Evolutionary conservation across 139 green algal genomes (phyloP).

Genomic region (Nannochloris sp.): DNA sequence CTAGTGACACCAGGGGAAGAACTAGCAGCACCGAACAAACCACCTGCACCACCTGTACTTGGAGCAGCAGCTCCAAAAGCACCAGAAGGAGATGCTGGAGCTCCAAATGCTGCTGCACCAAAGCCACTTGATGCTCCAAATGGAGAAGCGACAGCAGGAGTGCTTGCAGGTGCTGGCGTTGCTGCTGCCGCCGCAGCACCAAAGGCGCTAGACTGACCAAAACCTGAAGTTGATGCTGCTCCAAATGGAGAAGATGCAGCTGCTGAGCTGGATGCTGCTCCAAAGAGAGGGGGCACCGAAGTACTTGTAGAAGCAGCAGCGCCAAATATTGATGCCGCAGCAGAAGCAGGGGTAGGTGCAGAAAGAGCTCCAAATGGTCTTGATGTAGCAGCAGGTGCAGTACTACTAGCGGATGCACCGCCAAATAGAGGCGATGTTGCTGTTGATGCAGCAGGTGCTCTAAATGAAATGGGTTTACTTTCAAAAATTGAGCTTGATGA

Average conservation of each 20-base stretch:
- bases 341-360: not conserved
- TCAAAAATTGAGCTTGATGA: no score
- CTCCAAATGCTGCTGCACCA: not conserved
- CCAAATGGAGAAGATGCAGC: slow-evolving; percentile 10
- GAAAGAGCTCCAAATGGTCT: slow-evolving; percentile 9
- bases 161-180: not conserved
- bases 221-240: slow-evolving; percentile 4
- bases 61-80: not conserved
- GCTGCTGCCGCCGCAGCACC: not conserved
- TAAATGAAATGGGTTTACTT: slow-evolving; percentile 3
- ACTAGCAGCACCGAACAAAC: not conserved
- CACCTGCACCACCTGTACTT: not conserved
- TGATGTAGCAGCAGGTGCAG: not conserved
- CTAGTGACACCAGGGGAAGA: not conserved
- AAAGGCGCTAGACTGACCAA: not conserved
- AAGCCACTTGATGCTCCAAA: not conserved
- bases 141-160: not conserved
- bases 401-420: not conserved
- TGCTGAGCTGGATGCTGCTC: slow-evolving; percentile 1
- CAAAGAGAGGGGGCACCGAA: not conserved
- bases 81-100: not conserved
- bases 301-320: not conserved
- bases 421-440: not conserved
- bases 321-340: not conserved
- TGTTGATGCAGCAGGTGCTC: not conserved